Conservation (phyloP, 345 rosid species). For the Luvunga scandens region DNA sequence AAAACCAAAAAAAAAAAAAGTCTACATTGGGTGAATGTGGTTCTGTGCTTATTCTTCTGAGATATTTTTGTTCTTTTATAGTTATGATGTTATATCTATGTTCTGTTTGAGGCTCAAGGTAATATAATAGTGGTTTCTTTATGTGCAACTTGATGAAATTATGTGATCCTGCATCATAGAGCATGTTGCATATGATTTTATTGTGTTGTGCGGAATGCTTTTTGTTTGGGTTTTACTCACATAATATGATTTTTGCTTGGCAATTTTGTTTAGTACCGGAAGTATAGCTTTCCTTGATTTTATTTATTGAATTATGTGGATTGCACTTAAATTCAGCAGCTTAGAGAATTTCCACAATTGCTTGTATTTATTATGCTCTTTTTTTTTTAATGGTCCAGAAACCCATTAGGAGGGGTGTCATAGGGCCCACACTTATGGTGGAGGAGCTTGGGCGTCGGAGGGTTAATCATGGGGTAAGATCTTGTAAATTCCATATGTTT, state of each 20-base stretch:
- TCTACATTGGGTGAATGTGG: not conserved
- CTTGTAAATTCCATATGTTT: not conserved
- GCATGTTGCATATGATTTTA: not conserved
- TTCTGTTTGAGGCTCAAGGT: not conserved
- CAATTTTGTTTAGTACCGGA: not conserved
- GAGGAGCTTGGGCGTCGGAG: constrained; percentile 82
- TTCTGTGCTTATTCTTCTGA: not conserved
- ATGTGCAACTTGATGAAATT: not conserved
- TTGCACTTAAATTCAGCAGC: not conserved
- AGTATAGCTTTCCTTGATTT: not conserved
- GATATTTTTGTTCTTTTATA: not conserved
- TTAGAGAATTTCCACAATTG: not conserved
- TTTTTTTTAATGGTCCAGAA: constrained; percentile 35
- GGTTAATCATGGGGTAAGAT: constrained; percentile 60
- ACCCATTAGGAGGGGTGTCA: constrained; percentile 83
- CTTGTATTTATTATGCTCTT: not conserved
- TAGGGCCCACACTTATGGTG: constrained; percentile 72
- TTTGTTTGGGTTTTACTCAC: not conserved
- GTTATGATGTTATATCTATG: not conserved
- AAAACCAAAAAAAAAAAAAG: no score
- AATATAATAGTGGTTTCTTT: not conserved
- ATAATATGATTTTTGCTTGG: not conserved
- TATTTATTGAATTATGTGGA: not conserved
- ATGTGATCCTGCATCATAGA: not conserved
- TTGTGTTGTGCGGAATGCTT: not conserved